Evolutionary conservation across 768 basidiomycete genomes (phyloP).

Genomic region (Symmetrospora coprosmae): DNA sequence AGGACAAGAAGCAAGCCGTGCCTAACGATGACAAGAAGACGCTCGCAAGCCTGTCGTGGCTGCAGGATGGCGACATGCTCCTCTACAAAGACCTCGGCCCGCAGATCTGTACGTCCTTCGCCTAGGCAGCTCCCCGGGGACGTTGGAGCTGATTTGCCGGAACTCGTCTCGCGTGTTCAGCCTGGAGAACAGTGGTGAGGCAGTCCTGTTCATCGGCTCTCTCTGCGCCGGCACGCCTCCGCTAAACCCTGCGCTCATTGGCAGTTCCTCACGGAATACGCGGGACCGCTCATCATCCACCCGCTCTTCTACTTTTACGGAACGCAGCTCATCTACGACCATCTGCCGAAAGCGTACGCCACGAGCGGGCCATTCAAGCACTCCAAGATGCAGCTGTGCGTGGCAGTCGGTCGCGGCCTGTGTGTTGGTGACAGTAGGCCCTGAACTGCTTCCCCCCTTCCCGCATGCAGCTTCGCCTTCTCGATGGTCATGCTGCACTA

Average conservation of each 20-base stretch:
- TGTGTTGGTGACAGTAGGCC: too few species aligned
- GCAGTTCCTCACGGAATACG: slow-evolving; percentile 66
- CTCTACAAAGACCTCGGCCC: slow-evolving; percentile 77
- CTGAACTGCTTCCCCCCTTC: too few species aligned
- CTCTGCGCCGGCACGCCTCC: too few species aligned
- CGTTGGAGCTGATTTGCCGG: too few species aligned
- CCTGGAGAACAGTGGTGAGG: slow-evolving; percentile 44
- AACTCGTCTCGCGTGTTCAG: not conserved
- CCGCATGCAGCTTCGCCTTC: slow-evolving; percentile 48
- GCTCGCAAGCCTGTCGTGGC: slow-evolving; percentile 47
- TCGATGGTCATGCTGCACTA: slow-evolving; percentile 72
- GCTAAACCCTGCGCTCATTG: not conserved
- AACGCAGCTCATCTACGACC: slow-evolving; percentile 56
- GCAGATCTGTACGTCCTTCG: slow-evolving; percentile 54
- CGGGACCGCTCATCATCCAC: slow-evolving; percentile 81
- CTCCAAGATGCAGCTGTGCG: slow-evolving; percentile 60
- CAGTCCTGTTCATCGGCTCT: not conserved
- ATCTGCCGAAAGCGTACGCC: slow-evolving; percentile 26
- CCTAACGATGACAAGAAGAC: slow-evolving; percentile 51
- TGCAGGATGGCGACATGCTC: slow-evolving; percentile 52
- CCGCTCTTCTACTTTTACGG: slow-evolving; percentile 60
- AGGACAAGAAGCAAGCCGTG: slow-evolving; percentile 45
- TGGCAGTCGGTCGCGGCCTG: too few species aligned
- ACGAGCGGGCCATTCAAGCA: slow-evolving; percentile 45
- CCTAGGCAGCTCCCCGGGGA: too few species aligned